Evolutionary conservation across 129 eudicot species (phyloP).

Genomic region (Apium graveolens): DNA sequence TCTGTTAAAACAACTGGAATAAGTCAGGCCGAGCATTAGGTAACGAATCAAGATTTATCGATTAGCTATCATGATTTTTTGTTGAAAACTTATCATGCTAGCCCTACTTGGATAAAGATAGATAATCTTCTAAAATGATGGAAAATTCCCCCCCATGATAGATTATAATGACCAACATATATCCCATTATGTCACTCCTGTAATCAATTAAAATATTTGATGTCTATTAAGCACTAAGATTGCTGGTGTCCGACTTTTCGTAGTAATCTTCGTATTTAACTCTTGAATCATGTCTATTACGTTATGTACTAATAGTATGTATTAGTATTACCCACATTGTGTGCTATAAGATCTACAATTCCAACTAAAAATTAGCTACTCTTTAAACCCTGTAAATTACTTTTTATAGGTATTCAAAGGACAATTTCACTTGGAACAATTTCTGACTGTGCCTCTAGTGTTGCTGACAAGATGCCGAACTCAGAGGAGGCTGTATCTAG

Average conservation of each 20-base stretch:
- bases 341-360: not conserved
- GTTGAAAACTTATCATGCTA: not conserved
- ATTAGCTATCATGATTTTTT: not conserved
- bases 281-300: not conserved
- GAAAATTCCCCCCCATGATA: not conserved
- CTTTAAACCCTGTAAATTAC: not conserved
- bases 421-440: conserved; percentile 66
- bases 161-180: not conserved
- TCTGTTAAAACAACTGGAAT: not conserved
- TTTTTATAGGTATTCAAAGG: conserved; percentile 64
- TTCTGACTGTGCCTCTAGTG: conserved; percentile 41
- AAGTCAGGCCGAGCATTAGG: not conserved
- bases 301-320: not conserved
- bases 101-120: not conserved
- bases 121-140: not conserved
- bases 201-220: not conserved
- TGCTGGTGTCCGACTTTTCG: not conserved
- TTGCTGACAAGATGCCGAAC: conserved; percentile 47
- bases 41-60: not conserved
- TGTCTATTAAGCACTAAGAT: not conserved
- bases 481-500: conserved; percentile 86
- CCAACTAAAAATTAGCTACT: not conserved
- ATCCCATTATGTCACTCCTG: not conserved
- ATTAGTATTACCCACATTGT: not conserved
- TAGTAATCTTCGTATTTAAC: not conserved